Evolutionary conservation across 2,329 filamentous ascomycete species (phyloP), one percentile per base, ranked within the genome.

Genomic region (Pleoardoris graminearum): DNA sequence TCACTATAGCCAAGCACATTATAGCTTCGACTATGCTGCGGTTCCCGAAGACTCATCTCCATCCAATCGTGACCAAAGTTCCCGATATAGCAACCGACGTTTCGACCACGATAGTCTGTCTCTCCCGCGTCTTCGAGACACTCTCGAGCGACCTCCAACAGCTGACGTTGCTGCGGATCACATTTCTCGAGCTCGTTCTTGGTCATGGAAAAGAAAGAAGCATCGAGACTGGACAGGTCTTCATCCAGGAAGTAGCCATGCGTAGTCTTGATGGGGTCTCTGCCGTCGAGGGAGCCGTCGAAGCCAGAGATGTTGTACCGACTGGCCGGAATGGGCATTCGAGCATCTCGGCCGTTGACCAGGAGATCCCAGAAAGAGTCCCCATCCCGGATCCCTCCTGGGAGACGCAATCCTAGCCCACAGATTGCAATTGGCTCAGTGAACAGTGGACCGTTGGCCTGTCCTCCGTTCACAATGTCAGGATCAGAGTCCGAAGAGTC

Each of bases 101-200:
- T 27, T 14, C 27, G 27, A 12, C 22, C 16, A 6, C 38, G 38
- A 7, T 11, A 41, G 4, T 41, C 12, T 5, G 22, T 27, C 19
- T 41, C 38, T 10, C 38, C 38, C 4, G 56, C 67, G 50, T 65
- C 70, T 47, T 74, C 71, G 1, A 81, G 53, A 1, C 71, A 68
- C 53, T 74, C 68, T 25, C 64, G 65, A 1, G 54, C 54, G 0
- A 59, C 54, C 48, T 67, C 64, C 10, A 67, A 48, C 1, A 60
- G 38, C 33, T 57, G 53, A 11, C 64, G 55, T n/a, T 67, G 61
- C 25, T 63, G 51, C 3, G 61, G 61, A 44, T 66, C 60, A 47
- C 62, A 57, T 17, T 53, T 21, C 2, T 46, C 42, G 1, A 60
- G 63, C 17, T 67, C 62, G 3, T 32, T 35, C 6, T 30, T 16